Evolutionary conservation across 305 asterid genomes (phyloP), one percentile per base, ranked within the genome.

Genomic region (Solanum hybrid): DNA sequence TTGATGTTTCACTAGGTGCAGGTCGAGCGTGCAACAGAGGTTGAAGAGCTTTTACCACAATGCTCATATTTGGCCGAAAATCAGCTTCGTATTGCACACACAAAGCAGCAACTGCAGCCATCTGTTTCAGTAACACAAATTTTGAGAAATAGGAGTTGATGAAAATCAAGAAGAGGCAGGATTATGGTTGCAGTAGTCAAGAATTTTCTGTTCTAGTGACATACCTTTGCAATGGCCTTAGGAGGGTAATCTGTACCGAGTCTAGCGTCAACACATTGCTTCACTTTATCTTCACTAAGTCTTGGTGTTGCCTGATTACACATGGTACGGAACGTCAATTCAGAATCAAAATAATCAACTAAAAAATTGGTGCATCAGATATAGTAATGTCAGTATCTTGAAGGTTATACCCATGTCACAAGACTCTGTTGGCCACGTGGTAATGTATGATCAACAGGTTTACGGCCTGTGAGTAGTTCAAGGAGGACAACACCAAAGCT

Each of bases 341-440:
- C 32, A 75, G 7, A n/a, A 86, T 88, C 32, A 64, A 75, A 76
- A 36, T 29, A 37, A 19, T 36, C 77, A 31, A 73, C 84, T 64
- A 36, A 87, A 86, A 64, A 17, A 42, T 69, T 4, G 71, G 17
- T 22, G 29, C 37, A 29, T 40, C 71, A 17, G 10, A 17, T 82
- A 29, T 29, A 82, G 56, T 29, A 31, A 89, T 89, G 80, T 37
- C 76, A 26, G 78, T 40, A 79, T 38, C 37, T 81, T 45, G 85
- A 40, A 40, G 86, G 45, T 24, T 87, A 29, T 91, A 91, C 94
- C 94, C 94, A 92, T 78, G 94, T 91, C 75, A 92, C 94, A 38
- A 92, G 93, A 89, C 93, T 91, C 87, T 92, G 94, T 86, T 92
- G 94, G 42, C 91, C 93, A 82, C 94, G 92, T 82, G 94, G 94